Percentiles rank a stretch among this genome's conserved stretches.
Conservation (phyloP, 2,329 filamentous ascomycete species). For the Verticillium nonalfalfae region DNA sequence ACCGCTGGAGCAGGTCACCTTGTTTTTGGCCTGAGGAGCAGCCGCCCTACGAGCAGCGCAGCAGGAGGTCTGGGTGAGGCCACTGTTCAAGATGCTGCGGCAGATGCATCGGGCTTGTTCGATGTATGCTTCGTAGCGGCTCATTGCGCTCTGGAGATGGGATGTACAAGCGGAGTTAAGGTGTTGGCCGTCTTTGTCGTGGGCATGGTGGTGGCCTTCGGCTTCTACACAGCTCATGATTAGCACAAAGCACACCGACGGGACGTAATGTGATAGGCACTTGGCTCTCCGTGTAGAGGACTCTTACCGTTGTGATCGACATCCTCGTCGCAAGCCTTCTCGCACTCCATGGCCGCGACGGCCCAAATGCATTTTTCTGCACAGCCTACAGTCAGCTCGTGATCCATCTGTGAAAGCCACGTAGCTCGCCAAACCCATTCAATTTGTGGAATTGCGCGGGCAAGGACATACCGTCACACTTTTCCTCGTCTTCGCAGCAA, state of each 20-base stretch:
- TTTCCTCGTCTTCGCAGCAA: constrained; percentile 13
- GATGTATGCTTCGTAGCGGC: constrained; percentile 27
- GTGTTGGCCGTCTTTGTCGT: constrained; percentile 19
- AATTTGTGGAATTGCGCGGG: background rate
- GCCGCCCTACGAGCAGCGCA: constrained; percentile 10
- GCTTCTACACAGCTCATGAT: constrained; percentile 2
- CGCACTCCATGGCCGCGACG: constrained; percentile 21
- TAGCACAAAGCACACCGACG: background rate
- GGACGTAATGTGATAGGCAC: too few relatives aligned
- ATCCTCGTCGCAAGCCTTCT: constrained; percentile 19
- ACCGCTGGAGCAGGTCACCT: background rate
- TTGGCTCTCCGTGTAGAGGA: background rate
- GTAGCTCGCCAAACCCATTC: too few relatives aligned
- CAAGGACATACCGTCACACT: constrained; percentile 2
- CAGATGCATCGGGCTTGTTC: constrained; percentile 29
- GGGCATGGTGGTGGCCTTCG: constrained; percentile 16
- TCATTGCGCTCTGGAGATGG: constrained; percentile 24
- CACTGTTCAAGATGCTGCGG: constrained; percentile 22
- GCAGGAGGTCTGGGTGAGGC: constrained; percentile 15
- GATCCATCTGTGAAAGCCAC: too few relatives aligned
- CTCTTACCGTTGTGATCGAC: constrained; percentile 15
- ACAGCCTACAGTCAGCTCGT: background rate
- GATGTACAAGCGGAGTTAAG: constrained; percentile 19
- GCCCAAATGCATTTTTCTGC: constrained; percentile 24
- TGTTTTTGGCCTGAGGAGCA: background rate